Conservation (phyloP, 2,329 filamentous ascomycete species). For the Hypoxylon sp. region DNA sequence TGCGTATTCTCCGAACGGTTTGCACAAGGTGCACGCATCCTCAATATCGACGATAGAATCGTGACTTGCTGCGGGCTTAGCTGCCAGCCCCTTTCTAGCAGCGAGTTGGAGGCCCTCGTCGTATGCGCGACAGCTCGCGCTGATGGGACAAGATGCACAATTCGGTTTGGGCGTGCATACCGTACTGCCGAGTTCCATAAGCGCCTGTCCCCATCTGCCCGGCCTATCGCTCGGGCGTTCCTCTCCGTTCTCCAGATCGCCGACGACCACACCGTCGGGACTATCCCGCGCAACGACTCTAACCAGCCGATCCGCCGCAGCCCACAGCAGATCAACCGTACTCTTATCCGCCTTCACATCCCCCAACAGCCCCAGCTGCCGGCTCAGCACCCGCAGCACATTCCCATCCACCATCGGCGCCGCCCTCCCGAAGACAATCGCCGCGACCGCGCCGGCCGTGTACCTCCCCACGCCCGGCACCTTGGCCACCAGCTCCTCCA, state of each 20-base stretch:
- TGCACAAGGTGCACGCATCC: slow-evolving; percentile 63
- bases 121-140: slow-evolving; percentile 63
- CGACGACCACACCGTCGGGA: neutral
- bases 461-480: slow-evolving; percentile 72
- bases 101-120: slow-evolving; percentile 58
- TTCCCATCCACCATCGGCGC: slow-evolving; percentile 74
- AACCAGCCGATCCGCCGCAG: slow-evolving; percentile 66
- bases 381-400: slow-evolving; percentile 69
- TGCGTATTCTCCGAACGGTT: slow-evolving; percentile 56
- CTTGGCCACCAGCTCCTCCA: slow-evolving; percentile 60
- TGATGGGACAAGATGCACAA: slow-evolving; percentile 65
- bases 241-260: slow-evolving; percentile 24
- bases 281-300: slow-evolving; percentile 60
- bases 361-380: slow-evolving; percentile 68
- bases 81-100: slow-evolving; percentile 32
- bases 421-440: slow-evolving; percentile 70
- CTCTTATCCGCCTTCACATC: slow-evolving; percentile 68
- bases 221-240: slow-evolving; percentile 60
- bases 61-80: slow-evolving; percentile 14
- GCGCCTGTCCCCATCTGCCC: slow-evolving; percentile 71
- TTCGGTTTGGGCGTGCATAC: slow-evolving; percentile 70
- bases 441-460: slow-evolving; percentile 71
- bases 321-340: slow-evolving; percentile 67
- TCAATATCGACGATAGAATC: slow-evolving; percentile 58
- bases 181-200: slow-evolving; percentile 75